phyloP scores from a whole-genome alignment of 1,284 basidiomycete species.

The Athelia psychrophila region DNA sequence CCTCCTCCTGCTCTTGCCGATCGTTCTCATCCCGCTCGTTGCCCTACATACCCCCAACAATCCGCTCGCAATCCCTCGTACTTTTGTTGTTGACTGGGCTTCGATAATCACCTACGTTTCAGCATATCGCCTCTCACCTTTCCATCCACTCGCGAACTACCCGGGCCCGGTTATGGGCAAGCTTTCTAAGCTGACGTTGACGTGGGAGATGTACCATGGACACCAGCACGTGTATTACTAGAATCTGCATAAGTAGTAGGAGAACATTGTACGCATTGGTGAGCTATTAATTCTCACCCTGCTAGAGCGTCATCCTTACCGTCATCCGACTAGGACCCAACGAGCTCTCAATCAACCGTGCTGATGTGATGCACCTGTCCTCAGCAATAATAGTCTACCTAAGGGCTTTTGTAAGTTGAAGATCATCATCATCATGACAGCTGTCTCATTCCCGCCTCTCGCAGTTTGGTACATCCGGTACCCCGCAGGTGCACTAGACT shows the following conservation, averaged over 20 bases:
- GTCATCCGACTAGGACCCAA: slow-evolving; percentile 25
- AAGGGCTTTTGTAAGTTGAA: slow-evolving; percentile 26
- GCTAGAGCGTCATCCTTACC: not conserved
- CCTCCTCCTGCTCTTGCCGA: not conserved
- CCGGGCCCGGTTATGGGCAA: slow-evolving; percentile 19
- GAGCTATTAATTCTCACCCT: not conserved
- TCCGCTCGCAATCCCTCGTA: not conserved
- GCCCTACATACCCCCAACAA: not conserved
- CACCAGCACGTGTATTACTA: slow-evolving; percentile 18
- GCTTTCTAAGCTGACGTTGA: slow-evolving; percentile 11
- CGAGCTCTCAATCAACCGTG: slow-evolving; percentile 28
- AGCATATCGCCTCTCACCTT: slow-evolving; percentile 20
- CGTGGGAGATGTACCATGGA: slow-evolving; percentile 14
- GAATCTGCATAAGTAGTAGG: slow-evolving; percentile 19
- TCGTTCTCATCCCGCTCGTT: not conserved
- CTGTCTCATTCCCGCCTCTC: slow-evolving; percentile 3
- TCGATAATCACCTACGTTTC: slow-evolving; percentile 2
- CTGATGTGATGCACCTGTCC: slow-evolving; percentile 24
- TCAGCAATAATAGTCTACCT: slow-evolving; percentile 28
- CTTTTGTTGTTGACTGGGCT: not conserved
- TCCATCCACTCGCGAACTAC: slow-evolving; percentile 21
- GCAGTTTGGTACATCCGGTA: slow-evolving; percentile 21
- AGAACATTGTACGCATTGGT: slow-evolving; percentile 19
- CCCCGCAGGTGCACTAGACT: not conserved
- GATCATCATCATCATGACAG: not conserved